These are phyloP conservation scores for Aspergillus conjunctus DNA, from an alignment of 495 filamentous ascomycete genomes.

Conservation along the genomic window DNA sequence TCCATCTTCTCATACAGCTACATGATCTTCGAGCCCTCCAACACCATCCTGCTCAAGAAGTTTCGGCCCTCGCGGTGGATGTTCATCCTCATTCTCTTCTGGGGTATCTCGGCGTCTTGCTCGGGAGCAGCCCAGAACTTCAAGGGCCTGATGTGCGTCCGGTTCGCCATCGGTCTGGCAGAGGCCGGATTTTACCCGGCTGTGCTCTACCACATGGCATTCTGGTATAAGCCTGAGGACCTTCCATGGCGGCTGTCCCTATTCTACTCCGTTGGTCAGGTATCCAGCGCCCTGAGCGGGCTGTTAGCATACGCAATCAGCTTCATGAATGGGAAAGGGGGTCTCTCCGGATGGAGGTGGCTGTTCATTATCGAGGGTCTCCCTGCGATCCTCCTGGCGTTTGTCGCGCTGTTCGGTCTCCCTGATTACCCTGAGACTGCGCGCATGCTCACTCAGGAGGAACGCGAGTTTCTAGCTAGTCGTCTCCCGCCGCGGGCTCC, in stretches of 20 bases:
- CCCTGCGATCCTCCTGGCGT: slow-evolving; percentile 38
- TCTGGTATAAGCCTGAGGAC: slow-evolving; percentile 44
- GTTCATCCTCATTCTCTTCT: slow-evolving; percentile 43
- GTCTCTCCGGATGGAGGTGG: slow-evolving; percentile 47
- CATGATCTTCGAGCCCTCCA: slow-evolving; percentile 45
- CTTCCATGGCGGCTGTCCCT: slow-evolving; percentile 40
- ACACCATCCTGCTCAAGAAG: slow-evolving; percentile 38
- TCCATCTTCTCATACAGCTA: slow-evolving; percentile 47
- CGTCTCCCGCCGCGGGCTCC: slow-evolving; percentile 26
- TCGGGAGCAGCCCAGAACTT: slow-evolving; percentile 40
- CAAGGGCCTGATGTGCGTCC: slow-evolving; percentile 43
- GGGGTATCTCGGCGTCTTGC: slow-evolving; percentile 43
- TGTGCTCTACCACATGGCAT: slow-evolving; percentile 45
- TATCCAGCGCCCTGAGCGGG: slow-evolving; percentile 41
- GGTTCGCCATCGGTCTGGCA: slow-evolving; percentile 43
- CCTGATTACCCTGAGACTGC: slow-evolving; percentile 49
- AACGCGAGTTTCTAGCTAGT: slow-evolving; percentile 33
- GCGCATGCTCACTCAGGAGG: slow-evolving; percentile 39
- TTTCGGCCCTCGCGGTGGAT: slow-evolving; percentile 47
- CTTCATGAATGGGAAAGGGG: slow-evolving; percentile 39
- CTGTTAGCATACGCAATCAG: slow-evolving; percentile 45
- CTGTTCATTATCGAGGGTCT: slow-evolving; percentile 51
- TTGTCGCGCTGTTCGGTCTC: slow-evolving; percentile 39
- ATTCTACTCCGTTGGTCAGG: slow-evolving; percentile 41
- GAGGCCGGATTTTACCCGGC: slow-evolving; percentile 45